Conservation (phyloP, 1,284 basidiomycete species). For the Psilocybe mexicana region DNA sequence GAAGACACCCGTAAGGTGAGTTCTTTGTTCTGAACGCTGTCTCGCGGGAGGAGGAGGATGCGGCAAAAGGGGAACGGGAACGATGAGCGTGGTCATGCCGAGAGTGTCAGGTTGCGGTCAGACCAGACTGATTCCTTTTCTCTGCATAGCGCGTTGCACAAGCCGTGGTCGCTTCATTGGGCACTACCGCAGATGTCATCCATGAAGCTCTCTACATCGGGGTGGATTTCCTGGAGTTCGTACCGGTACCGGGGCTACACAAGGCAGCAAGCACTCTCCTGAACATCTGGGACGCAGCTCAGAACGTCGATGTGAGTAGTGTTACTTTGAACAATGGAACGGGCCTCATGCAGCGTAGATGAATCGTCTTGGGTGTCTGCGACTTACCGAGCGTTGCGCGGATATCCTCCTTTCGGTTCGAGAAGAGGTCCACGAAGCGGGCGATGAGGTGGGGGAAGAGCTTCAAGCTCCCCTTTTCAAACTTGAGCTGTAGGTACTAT, state of each 20-base stretch:
- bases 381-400: slow-evolving; percentile 47
- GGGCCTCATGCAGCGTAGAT: slow-evolving; percentile 37
- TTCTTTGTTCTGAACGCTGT: neutral
- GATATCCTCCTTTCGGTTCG: slow-evolving; percentile 43
- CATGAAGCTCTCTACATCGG: slow-evolving; percentile 50
- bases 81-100: too few relatives aligned
- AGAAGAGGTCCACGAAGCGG: slow-evolving; percentile 43
- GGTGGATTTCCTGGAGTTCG: slow-evolving; percentile 52
- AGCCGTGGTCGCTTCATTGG: slow-evolving; percentile 46
- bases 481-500: slow-evolving; percentile 50
- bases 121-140: neutral
- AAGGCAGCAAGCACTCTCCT: slow-evolving; percentile 53
- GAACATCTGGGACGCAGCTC: slow-evolving; percentile 61
- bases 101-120: too few relatives aligned
- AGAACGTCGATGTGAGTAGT: slow-evolving; percentile 58
- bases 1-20: slow-evolving; percentile 48
- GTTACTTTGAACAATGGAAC: neutral
- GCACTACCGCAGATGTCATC: slow-evolving; percentile 39
- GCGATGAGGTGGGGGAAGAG: slow-evolving; percentile 37
- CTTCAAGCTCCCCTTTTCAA: slow-evolving; percentile 34
- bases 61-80: too few relatives aligned
- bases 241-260: slow-evolving; percentile 56
- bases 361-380: slow-evolving; percentile 49
- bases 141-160: slow-evolving; percentile 42
- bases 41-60: neutral